Base-by-base conservation (phyloP, 768 basidiomycete genomes). In the Amanita inopinata region DNA sequence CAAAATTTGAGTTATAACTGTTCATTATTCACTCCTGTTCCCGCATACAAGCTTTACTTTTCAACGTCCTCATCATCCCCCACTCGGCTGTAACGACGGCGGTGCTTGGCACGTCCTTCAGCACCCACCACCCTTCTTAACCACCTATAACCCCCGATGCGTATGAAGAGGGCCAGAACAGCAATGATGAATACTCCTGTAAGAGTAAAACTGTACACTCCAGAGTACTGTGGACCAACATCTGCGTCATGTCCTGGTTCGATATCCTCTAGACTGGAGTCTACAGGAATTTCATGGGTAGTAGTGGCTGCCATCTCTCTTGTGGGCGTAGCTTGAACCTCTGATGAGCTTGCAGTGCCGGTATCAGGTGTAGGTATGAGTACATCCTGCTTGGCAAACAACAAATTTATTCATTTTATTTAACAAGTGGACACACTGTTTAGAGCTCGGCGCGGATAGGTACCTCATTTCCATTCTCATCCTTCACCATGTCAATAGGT, bases 371-470 rank as follows among this genome's bases (percentile, higher is more conserved):
- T n/a, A 8, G 52, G 43, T 24, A 50, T 47, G 45, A 51, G 40
- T 33, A 46, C 36, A 51, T 65, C 73, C 71, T 76, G 66, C 67
- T 53, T 59, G 65, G 53, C 68, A 71, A 55, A 66, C 69, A 56
- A 64, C 60, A 54, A 54, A 65, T 66, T 71, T 71, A 71, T 77
- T 78, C 73, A 58, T 63, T 63, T 69, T 62, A 56, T 60, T 45
- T 59, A 49, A 57, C 59, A 53, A 50, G 48, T 51, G 59, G 48
- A 59, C 43, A 51, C 49, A 46, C 56, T 61, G 66, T 67, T 62
- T 76, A 97, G 60, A 97, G 90, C 78, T 98, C 94, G 76, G 76
- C 84, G 58, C 79, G 90, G 55, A 87, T 63, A 65, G 91, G 93
- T 79, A 94, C 89, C 88, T 94, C 70, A 48, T 87, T 82, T 58